These are phyloP conservation scores for Begonia fuchsioides DNA, from an alignment of 306 rosid genomes.

Conservation along the genomic window DNA sequence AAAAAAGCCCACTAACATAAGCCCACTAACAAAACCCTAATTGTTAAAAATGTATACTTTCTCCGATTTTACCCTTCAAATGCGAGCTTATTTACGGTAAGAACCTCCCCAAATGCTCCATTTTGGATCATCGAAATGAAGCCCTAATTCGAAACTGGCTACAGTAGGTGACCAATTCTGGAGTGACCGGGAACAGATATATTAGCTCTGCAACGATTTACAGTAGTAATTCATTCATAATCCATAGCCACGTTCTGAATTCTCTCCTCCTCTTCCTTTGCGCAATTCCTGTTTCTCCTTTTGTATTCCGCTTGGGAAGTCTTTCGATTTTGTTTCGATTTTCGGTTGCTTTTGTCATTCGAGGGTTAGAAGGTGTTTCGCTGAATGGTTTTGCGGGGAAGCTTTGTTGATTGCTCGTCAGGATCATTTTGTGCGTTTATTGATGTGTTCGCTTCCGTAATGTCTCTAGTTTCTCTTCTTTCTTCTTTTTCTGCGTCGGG, in stretches of 20 bases:
- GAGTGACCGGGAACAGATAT: slow-evolving; percentile 34
- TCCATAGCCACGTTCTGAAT: slow-evolving; percentile 1
- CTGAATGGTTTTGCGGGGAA: slow-evolving; percentile 13
- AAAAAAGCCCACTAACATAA: too few species aligned
- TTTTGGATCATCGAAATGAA: neutral
- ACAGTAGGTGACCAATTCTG: slow-evolving; percentile 24
- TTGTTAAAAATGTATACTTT: too few species aligned
- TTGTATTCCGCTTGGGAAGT: slow-evolving; percentile 15
- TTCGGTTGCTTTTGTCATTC: slow-evolving; percentile 13
- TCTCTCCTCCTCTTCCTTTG: neutral
- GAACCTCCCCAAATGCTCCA: neutral
- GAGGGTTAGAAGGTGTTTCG: neutral
- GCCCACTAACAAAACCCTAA: too few species aligned
- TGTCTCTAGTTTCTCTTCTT: slow-evolving; percentile 2
- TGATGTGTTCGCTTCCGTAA: slow-evolving; percentile 24
- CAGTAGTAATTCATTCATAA: slow-evolving; percentile 12
- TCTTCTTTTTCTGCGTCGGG: slow-evolving; percentile 23
- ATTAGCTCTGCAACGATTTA: slow-evolving; percentile 1
- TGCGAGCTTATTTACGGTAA: too few species aligned
- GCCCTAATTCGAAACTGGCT: slow-evolving; percentile 39
- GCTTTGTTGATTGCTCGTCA: slow-evolving; percentile 24
- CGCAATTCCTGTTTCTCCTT: slow-evolving; percentile 15
- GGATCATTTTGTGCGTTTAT: slow-evolving; percentile 31
- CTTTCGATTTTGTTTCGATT: slow-evolving; percentile 9
- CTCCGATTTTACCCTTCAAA: too few species aligned